phyloP scores from a whole-genome alignment of 2,329 filamentous ascomycete genomes.

The Thielaviopsis ethacetica region DNA sequence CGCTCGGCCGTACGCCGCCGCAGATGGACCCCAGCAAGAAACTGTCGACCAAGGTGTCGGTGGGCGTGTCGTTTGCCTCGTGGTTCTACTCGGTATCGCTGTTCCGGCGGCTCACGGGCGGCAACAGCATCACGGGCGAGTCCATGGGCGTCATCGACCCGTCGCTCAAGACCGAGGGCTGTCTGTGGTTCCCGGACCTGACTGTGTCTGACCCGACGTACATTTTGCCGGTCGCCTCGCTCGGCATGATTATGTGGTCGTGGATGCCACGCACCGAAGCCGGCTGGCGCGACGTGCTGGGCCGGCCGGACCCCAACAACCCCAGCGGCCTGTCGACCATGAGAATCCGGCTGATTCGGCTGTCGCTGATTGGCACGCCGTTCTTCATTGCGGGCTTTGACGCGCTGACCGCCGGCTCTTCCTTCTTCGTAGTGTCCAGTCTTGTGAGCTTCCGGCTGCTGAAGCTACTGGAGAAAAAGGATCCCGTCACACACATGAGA shows the following conservation, averaged over 20 bases:
- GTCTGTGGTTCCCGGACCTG: conserved; percentile 39
- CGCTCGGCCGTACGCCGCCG: not conserved
- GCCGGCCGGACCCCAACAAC: conserved; percentile 8
- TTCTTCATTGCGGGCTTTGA: conserved; percentile 7
- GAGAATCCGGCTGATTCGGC: not conserved
- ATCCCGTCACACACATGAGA: conserved; percentile 2
- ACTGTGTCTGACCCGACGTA: conserved; percentile 34
- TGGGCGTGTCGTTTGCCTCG: conserved; percentile 7
- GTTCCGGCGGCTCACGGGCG: conserved; percentile 15
- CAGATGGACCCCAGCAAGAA: conserved; percentile 14
- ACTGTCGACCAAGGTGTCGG: conserved; percentile 11
- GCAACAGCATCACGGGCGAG: conserved; percentile 12
- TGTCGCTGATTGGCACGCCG: conserved; percentile 8
- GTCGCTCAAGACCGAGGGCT: conserved; percentile 31
- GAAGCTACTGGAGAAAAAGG: conserved; percentile 4
- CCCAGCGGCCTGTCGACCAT: conserved; percentile 11
- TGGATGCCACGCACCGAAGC: conserved; percentile 7
- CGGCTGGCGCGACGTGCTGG: conserved; percentile 9
- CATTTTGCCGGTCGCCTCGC: conserved; percentile 23
- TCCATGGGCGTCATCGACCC: conserved; percentile 19
- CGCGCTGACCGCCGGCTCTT: conserved; percentile 9
- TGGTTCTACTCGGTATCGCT: conserved; percentile 13
- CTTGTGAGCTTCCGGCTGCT: conserved; percentile 2
- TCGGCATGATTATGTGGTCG: conserved; percentile 4
- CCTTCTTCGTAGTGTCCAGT: conserved; percentile 9